phyloP scores from a whole-genome alignment of 257 asterid species.

The Misopates orontium region DNA sequence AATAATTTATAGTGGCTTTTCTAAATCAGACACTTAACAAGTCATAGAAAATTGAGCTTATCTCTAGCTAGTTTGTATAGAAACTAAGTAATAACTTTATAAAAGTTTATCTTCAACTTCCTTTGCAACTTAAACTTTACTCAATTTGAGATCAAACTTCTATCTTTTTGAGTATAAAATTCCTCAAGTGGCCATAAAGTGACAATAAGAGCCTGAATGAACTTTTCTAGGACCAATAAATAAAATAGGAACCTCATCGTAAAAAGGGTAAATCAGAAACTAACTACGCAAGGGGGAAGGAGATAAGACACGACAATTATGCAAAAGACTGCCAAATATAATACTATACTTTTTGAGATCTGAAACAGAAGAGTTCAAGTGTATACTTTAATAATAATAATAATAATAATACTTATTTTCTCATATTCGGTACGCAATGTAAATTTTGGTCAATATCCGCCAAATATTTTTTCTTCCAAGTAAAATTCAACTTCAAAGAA shows the following conservation, averaged over 20 bases:
- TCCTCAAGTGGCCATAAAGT: conserved; percentile 5
- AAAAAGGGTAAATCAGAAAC: background rate
- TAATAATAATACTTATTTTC: background rate
- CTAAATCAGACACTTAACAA: background rate
- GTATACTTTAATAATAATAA: no score
- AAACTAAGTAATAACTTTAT: background rate
- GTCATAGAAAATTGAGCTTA: background rate
- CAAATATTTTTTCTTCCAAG: no score
- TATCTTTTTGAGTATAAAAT: conserved; percentile 8
- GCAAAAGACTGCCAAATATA: conserved; percentile 5
- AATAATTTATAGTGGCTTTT: background rate
- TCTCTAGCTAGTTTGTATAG: conserved; percentile 10
- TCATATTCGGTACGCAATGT: no score
- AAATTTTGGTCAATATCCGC: background rate
- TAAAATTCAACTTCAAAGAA: background rate
- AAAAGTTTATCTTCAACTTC: conserved; percentile 15
- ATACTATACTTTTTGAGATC: no score
- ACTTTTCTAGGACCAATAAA: background rate
- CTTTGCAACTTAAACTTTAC: conserved; percentile 14
- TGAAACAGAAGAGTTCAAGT: background rate
- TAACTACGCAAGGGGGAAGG: background rate
- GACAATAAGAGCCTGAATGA: background rate
- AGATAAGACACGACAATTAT: conserved; percentile 1
- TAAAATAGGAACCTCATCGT: background rate
- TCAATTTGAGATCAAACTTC: conserved; percentile 11